phyloP scores from a whole-genome alignment of 345 rosid genomes.

The Populus nigra region DNA sequence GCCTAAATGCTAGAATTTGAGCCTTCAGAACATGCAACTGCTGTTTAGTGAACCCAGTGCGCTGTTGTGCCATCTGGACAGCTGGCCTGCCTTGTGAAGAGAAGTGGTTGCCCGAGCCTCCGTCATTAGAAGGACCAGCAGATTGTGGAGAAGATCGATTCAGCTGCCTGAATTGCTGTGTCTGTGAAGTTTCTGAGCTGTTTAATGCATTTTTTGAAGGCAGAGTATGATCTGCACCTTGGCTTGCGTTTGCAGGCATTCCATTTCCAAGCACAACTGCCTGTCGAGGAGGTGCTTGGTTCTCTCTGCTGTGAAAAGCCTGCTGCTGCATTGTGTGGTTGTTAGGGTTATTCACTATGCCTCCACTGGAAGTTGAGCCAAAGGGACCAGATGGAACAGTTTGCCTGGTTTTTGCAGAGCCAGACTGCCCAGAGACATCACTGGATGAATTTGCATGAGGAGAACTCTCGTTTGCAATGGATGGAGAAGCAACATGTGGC shows the following conservation, averaged over 20 bases:
- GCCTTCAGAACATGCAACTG: constrained; percentile 98
- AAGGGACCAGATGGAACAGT: constrained; percentile 45
- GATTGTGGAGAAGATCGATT: constrained; percentile 59
- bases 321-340: constrained; percentile 55
- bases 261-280: constrained; percentile 58
- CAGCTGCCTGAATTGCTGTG: constrained; percentile 61
- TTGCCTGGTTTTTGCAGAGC: constrained; percentile 63
- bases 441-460: constrained; percentile 71
- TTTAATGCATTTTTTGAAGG: constrained; percentile 45
- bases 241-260: constrained; percentile 53
- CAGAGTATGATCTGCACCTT: constrained; percentile 51
- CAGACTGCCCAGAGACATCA: constrained; percentile 80
- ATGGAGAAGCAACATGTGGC: constrained; percentile 68
- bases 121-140: constrained; percentile 49
- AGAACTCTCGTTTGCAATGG: constrained; percentile 64
- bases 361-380: constrained; percentile 53
- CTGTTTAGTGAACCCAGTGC: constrained; percentile 76
- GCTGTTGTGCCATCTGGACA: constrained; percentile 55
- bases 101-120: constrained; percentile 35
- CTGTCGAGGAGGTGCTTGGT: constrained; percentile 55
- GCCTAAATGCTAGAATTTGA: constrained; percentile 92
- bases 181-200: constrained; percentile 55
- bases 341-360: constrained; percentile 40
- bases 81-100: constrained; percentile 53
- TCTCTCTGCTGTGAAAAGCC: constrained; percentile 64